Conservation (phyloP, 768 basidiomycete genomes). For the Suillus variegatus region DNA sequence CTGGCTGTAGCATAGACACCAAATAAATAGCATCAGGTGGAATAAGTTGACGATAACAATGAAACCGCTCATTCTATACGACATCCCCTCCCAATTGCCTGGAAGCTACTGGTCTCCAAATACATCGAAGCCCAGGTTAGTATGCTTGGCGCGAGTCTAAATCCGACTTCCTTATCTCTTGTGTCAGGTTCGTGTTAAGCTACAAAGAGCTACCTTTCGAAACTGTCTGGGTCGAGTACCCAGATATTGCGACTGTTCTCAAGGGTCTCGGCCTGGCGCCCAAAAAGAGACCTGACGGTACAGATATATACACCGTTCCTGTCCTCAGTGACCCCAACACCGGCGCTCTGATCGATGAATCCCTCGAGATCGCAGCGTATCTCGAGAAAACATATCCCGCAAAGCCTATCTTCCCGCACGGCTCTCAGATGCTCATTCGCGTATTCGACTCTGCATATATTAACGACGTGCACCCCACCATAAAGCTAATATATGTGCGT, state of each 20-base stretch:
- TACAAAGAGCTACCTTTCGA: conserved; percentile 39
- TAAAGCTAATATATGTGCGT: conserved; percentile 21
- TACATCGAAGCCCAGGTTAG: conserved; percentile 34
- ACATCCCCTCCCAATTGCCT: conserved; percentile 25
- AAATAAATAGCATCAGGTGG: background rate
- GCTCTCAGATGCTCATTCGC: conserved; percentile 39
- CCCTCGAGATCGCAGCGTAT: conserved; percentile 44
- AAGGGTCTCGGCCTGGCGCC: conserved; percentile 26
- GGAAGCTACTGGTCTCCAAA: conserved; percentile 34
- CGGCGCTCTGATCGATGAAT: conserved; percentile 38
- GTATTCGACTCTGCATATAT: conserved; percentile 36
- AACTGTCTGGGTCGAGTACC: conserved; percentile 53
- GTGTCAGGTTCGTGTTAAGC: conserved; percentile 29
- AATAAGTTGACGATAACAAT: background rate
- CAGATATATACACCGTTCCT: conserved; percentile 44
- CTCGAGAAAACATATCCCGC: conserved; percentile 46
- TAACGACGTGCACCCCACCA: conserved; percentile 11
- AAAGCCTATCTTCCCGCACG: conserved; percentile 12
- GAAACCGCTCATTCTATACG: conserved; percentile 25
- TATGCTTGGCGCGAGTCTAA: background rate
- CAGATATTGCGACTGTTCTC: conserved; percentile 41
- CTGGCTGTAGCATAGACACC: background rate
- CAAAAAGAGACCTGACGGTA: conserved; percentile 16
- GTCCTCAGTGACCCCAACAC: conserved; percentile 45
- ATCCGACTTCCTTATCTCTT: background rate